phyloP scores from a whole-genome alignment of 2,329 filamentous ascomycete species.

The Apiospora phragmitis region DNA sequence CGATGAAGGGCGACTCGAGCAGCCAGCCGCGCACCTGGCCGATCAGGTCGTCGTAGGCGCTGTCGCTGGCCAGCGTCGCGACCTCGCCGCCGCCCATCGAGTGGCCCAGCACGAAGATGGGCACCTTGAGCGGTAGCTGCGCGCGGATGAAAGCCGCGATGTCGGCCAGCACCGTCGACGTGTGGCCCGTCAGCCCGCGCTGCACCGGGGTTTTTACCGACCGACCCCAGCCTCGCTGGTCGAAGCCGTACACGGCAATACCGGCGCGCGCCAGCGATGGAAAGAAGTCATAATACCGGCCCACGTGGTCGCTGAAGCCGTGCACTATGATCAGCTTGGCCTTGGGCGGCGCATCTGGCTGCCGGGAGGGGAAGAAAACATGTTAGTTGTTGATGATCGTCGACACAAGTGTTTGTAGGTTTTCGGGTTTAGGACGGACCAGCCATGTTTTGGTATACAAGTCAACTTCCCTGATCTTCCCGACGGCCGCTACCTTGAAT shows the following conservation, averaged over 20 bases:
- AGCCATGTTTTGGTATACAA: conserved; percentile 58
- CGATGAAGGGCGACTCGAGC: conserved; percentile 77
- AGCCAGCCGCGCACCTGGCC: conserved; percentile 70
- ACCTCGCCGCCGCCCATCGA: conserved; percentile 87
- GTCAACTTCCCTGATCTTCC: conserved; percentile 34
- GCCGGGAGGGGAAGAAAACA: background rate
- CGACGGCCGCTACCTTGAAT: conserved; percentile 43
- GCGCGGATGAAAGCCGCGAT: conserved; percentile 72
- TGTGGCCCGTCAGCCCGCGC: conserved; percentile 73
- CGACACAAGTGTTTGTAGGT: background rate
- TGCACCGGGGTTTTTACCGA: conserved; percentile 63
- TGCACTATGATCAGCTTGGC: conserved; percentile 83
- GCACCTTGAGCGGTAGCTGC: conserved; percentile 52
- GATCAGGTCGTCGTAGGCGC: conserved; percentile 54
- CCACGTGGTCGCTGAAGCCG: conserved; percentile 85
- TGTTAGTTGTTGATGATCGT: conserved; percentile 8
- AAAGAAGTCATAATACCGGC: conserved; percentile 76
- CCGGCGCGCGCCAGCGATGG: conserved; percentile 66
- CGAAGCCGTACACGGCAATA: conserved; percentile 76
- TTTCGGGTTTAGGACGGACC: conserved; percentile 39
- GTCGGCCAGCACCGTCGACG: conserved; percentile 71
- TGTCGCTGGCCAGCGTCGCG: conserved; percentile 58
- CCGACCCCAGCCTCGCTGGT: conserved; percentile 88
- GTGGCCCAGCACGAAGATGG: conserved; percentile 85
- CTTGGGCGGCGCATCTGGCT: conserved; percentile 58